Evolutionary conservation across 495 filamentous ascomycete genomes (phyloP).

Genomic region (Tricharina praecox): DNA sequence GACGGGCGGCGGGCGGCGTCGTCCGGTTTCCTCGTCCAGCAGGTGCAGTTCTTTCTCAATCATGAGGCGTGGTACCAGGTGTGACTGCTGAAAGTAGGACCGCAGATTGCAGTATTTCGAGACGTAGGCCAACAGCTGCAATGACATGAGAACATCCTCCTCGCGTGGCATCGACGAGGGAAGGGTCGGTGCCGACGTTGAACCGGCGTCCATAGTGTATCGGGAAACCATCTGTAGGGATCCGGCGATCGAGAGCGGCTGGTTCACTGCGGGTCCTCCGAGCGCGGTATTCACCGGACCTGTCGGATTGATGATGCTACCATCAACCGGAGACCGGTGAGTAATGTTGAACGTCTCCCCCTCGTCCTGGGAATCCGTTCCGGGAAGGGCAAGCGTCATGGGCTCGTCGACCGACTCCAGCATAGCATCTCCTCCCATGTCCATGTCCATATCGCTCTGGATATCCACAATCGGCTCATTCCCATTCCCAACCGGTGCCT

Average conservation of each 20-base stretch:
- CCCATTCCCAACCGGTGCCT: constrained; percentile 45
- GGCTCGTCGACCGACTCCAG: constrained; percentile 59
- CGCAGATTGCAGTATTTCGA: constrained; percentile 96
- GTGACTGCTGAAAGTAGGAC: constrained; percentile 84
- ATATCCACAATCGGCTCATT: constrained; percentile 57
- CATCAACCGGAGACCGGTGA: constrained; percentile 73
- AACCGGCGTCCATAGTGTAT: constrained; percentile 51
- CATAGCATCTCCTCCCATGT: constrained; percentile 51
- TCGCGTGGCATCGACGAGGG: constrained; percentile 87
- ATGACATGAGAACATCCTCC: constrained; percentile 92
- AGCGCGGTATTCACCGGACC: constrained; percentile 45
- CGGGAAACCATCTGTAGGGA: constrained; percentile 41
- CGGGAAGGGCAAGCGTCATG: constrained; percentile 55
- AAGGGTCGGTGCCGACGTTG: constrained; percentile 48
- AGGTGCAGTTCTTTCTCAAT: constrained; percentile 69
- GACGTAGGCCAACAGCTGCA: constrained; percentile 94
- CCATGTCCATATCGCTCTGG: constrained; percentile 59
- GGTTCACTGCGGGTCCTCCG: constrained; percentile 53
- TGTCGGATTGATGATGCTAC: constrained; percentile 59
- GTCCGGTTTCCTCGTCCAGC: constrained; percentile 44
- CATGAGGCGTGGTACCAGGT: constrained; percentile 82
- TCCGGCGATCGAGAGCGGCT: constrained; percentile 46
- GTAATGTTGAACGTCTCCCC: constrained; percentile 88
- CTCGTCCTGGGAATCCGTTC: constrained; percentile 59
- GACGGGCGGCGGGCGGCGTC: constrained; percentile 14